These are phyloP conservation scores for Erysimum cheiri DNA, from an alignment of 441 rosid species.

Conservation along the genomic window DNA sequence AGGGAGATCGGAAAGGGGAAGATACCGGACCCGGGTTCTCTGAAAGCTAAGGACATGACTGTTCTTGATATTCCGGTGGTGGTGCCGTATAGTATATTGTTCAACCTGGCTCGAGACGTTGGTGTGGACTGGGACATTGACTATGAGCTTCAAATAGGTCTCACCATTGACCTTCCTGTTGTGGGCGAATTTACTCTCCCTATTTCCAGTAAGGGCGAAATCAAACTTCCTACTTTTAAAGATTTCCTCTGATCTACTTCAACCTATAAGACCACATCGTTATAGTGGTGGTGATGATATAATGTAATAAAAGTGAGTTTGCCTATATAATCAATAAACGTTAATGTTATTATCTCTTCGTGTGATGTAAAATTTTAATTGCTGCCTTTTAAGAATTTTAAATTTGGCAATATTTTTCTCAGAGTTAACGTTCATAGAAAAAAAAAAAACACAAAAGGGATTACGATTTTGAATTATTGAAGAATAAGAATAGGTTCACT, in stretches of 20 bases:
- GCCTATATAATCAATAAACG: constrained; percentile 20
- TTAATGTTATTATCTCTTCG: background rate
- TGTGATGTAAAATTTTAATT: too few species aligned
- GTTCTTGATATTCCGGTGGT: constrained; percentile 63
- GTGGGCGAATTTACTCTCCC: constrained; percentile 76
- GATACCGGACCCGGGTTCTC: constrained; percentile 83
- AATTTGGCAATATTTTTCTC: too few species aligned
- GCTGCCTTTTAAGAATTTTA: too few species aligned
- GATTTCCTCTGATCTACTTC: constrained; percentile 35
- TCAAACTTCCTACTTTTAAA: constrained; percentile 81
- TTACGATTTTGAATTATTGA: too few species aligned
- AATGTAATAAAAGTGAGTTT: background rate
- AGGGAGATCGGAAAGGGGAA: constrained; percentile 82
- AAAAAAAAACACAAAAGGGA: too few species aligned
- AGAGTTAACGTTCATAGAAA: too few species aligned
- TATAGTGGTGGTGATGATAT: constrained; percentile 11
- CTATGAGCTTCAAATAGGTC: constrained; percentile 67
- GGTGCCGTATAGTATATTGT: constrained; percentile 66
- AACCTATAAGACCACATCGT: background rate
- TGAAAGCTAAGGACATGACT: constrained; percentile 71
- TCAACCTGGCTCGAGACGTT: constrained; percentile 74
- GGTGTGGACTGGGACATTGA: constrained; percentile 92
- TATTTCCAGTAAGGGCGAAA: constrained; percentile 68
- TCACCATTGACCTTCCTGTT: constrained; percentile 77
- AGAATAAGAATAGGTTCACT: too few species aligned